Evolutionary conservation across 169 alveolate species (phyloP).

Genomic region (Plasmodium vinckei): DNA sequence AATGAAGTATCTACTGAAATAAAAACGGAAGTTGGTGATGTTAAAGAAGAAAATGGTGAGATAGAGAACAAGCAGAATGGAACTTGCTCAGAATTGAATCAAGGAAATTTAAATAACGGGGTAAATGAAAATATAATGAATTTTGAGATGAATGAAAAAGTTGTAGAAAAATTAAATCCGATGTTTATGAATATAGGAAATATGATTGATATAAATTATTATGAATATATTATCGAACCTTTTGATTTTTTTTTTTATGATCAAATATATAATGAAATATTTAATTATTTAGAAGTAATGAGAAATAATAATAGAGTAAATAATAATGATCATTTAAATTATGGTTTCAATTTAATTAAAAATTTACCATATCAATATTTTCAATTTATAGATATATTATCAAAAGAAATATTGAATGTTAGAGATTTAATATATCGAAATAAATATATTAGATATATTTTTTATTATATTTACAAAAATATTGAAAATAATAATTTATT

Average conservation of each 20-base stretch:
- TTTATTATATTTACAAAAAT: slow-evolving; percentile 55
- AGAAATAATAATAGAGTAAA: not conserved
- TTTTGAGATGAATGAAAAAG: not conserved
- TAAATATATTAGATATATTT: slow-evolving; percentile 53
- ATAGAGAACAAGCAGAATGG: too few species aligned
- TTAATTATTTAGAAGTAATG: slow-evolving; percentile 25
- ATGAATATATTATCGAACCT: slow-evolving; percentile 61
- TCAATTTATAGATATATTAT: slow-evolving; percentile 31
- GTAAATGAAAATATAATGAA: not conserved
- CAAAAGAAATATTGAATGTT: slow-evolving; percentile 49
- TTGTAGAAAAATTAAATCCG: slow-evolving; percentile 55
- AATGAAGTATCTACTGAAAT: too few species aligned
- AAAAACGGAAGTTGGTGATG: too few species aligned
- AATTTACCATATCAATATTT: slow-evolving; percentile 34
- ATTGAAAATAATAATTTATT: not conserved
- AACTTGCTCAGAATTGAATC: too few species aligned
- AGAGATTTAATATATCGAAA: slow-evolving; percentile 68
- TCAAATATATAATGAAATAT: slow-evolving; percentile 65
- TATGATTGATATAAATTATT: slow-evolving; percentile 54
- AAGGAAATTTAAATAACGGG: too few species aligned
- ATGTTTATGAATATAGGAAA: slow-evolving; percentile 6
- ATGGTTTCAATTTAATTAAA: slow-evolving; percentile 1
- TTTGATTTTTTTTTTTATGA: slow-evolving; percentile 54
- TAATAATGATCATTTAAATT: not conserved
- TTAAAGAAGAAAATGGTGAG: too few species aligned